A percentile compares a stretch with the other conserved stretches of the same genome.
These are phyloP conservation scores for Corniculantispora saksenae DNA, from an alignment of 2,329 filamentous ascomycete genomes.

Conservation along the genomic window DNA sequence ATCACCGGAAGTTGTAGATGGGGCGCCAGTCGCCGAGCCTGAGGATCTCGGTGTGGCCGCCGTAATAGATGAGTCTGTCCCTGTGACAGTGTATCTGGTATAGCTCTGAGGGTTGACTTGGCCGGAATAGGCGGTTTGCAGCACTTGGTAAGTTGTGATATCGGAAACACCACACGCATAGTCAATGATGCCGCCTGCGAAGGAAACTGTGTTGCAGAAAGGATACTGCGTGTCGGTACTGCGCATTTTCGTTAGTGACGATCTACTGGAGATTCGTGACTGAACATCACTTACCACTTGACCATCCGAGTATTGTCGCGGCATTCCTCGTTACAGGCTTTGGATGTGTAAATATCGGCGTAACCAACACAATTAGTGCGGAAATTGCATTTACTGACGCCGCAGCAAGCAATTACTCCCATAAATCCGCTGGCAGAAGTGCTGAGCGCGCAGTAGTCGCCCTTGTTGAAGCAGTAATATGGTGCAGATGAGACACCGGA, in stretches of 20 bases:
- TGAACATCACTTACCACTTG: conserved; percentile 44
- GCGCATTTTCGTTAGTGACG: conserved; percentile 22
- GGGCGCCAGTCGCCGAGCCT: conserved; percentile 1
- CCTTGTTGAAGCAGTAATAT: conserved; percentile 39
- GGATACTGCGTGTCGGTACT: conserved; percentile 39
- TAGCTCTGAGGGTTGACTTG: conserved; percentile 35
- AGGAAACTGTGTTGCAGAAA: conserved; percentile 49
- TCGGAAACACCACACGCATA: conserved; percentile 44
- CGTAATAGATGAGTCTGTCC: conserved; percentile 4
- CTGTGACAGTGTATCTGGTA: conserved; percentile 27
- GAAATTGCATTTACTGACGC: conserved; percentile 34
- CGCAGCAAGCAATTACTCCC: conserved; percentile 48
- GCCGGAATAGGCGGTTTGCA: conserved; percentile 44
- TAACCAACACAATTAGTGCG: conserved; percentile 43
- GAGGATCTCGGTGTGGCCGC: neutral
- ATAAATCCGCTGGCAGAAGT: conserved; percentile 29
- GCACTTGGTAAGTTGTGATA: conserved; percentile 36
- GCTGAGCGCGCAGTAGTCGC: conserved; percentile 43
- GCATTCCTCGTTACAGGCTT: conserved; percentile 43
- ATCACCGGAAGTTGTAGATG: conserved; percentile 2
- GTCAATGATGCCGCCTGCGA: conserved; percentile 42
- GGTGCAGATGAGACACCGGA: conserved; percentile 40
- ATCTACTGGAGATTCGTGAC: conserved; percentile 2
- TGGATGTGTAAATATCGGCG: conserved; percentile 34
- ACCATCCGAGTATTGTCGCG: conserved; percentile 40